phyloP scores from a whole-genome alignment of 257 asterid genomes.

The Solanum megistacrolobum region DNA sequence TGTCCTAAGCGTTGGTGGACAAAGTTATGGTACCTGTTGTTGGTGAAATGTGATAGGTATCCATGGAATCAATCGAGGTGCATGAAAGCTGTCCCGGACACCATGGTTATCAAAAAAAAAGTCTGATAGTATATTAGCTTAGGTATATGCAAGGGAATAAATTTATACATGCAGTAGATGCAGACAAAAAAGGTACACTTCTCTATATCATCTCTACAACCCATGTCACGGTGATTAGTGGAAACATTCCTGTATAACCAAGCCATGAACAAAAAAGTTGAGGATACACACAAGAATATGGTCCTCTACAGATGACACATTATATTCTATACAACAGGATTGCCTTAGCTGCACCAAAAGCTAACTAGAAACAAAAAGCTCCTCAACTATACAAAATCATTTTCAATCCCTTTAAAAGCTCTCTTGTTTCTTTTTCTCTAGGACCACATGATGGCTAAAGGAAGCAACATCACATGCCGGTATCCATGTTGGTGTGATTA shows the following conservation, averaged over 20 bases:
- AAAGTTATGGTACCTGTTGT: not conserved
- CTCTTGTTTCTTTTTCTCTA: not conserved
- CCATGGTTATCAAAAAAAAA: not conserved
- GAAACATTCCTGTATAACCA: not conserved
- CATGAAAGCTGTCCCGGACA: not conserved
- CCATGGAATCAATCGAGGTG: not conserved
- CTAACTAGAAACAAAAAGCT: not conserved
- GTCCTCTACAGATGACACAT: not conserved
- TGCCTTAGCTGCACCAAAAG: not conserved
- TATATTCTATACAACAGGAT: not conserved
- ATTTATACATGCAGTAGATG: not conserved
- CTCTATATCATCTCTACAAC: not conserved
- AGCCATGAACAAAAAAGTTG: not conserved
- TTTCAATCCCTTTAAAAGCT: not conserved
- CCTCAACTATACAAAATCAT: not conserved
- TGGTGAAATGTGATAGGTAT: not conserved
- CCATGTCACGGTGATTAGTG: not conserved
- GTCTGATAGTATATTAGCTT: not conserved
- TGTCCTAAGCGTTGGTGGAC: not conserved
- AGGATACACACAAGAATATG: not conserved
- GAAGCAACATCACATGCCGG: not conserved
- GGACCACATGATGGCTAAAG: not conserved
- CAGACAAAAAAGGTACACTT: not conserved
- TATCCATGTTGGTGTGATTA: not conserved
- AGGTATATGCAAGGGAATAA: not conserved